These are phyloP conservation scores for Moricandia arvensis DNA, from an alignment of 345 rosid genomes.

Conservation along the genomic window DNA sequence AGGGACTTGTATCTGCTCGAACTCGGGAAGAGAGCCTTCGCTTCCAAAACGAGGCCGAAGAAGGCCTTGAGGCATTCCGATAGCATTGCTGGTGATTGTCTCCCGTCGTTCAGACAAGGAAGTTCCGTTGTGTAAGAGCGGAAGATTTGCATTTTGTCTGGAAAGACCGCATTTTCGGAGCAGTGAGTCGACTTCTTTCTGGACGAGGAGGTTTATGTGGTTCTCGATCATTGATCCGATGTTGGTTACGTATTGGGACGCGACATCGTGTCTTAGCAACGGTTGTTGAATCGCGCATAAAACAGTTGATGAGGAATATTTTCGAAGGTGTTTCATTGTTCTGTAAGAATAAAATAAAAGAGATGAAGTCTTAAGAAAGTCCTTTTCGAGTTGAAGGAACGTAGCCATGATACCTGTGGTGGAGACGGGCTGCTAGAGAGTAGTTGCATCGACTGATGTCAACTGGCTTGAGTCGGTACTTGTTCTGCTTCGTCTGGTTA, in stretches of 20 bases:
- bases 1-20: slow-evolving; percentile 91
- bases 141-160: slow-evolving; percentile 66
- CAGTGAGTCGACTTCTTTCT: slow-evolving; percentile 82
- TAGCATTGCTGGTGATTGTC: slow-evolving; percentile 55
- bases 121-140: slow-evolving; percentile 37
- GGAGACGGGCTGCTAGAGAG: slow-evolving; percentile 60
- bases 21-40: slow-evolving; percentile 82
- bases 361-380: not conserved
- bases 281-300: slow-evolving; percentile 91
- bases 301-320: slow-evolving; percentile 90
- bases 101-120: slow-evolving; percentile 64
- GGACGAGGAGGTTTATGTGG: slow-evolving; percentile 61
- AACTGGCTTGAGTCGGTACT: slow-evolving; percentile 61
- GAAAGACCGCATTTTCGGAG: slow-evolving; percentile 68
- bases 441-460: slow-evolving; percentile 85
- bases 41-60: slow-evolving; percentile 82
- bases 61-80: slow-evolving; percentile 78
- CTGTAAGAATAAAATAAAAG: slow-evolving; percentile 41
- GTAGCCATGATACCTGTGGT: slow-evolving; percentile 52
- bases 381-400: not conserved
- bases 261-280: slow-evolving; percentile 61
- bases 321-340: slow-evolving; percentile 77
- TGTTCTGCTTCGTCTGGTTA: slow-evolving; percentile 65
- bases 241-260: slow-evolving; percentile 68
- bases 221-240: slow-evolving; percentile 70